Conservation (phyloP, 768 basidiomycete genomes). For the Cyathus striatus region DNA sequence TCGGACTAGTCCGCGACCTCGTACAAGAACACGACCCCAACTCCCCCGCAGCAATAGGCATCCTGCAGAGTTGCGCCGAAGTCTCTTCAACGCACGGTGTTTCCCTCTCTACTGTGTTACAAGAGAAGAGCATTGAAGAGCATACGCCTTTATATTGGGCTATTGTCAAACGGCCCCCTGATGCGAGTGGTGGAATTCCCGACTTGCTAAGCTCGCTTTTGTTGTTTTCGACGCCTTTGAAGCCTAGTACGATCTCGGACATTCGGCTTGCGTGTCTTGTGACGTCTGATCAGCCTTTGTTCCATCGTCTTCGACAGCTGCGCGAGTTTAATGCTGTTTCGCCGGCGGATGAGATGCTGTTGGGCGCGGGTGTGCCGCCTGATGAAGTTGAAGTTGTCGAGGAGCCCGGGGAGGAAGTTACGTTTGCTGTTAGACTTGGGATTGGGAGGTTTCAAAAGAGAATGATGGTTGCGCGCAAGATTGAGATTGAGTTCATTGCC, state of each 20-base stretch:
- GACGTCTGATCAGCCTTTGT: constrained; percentile 54
- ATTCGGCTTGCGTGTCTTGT: constrained; percentile 64
- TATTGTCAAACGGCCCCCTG: constrained; percentile 50
- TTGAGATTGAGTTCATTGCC: constrained; percentile 64
- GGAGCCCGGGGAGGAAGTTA: constrained; percentile 39
- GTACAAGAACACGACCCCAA: constrained; percentile 32
- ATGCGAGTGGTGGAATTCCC: constrained; percentile 21
- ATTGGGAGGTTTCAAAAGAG: constrained; percentile 62
- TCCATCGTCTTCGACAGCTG: constrained; percentile 51
- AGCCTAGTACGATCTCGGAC: constrained; percentile 44
- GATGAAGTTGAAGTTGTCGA: constrained; percentile 60
- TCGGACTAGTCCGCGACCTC: constrained; percentile 51
- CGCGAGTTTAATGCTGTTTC: constrained; percentile 48
- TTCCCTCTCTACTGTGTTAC: constrained; percentile 49
- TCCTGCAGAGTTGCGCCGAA: constrained; percentile 60
- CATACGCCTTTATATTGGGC: constrained; percentile 74
- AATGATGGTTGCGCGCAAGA: constrained; percentile 56
- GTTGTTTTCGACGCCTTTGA: constrained; percentile 42
- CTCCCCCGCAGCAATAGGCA: constrained; percentile 26
- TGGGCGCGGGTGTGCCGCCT: constrained; percentile 35
- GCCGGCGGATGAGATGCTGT: constrained; percentile 48
- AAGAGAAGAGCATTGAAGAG: constrained; percentile 57
- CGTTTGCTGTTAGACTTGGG: constrained; percentile 48
- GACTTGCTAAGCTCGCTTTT: constrained; percentile 48
- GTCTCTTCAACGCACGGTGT: constrained; percentile 48